Conservation (phyloP, 2,329 filamentous ascomycete genomes). For the Pestalotiopsis sp. region DNA sequence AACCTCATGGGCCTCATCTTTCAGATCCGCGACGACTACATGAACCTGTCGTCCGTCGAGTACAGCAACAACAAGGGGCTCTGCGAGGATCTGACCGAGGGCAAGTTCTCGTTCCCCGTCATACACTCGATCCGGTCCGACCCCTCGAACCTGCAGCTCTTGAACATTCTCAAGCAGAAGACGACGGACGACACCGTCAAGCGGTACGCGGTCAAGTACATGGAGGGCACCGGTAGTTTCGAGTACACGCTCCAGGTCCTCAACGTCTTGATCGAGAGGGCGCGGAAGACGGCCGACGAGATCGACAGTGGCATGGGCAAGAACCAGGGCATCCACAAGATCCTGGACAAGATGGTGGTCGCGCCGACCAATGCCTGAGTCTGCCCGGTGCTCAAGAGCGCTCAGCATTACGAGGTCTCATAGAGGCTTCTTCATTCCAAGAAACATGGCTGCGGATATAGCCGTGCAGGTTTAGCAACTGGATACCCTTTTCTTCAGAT, state of each 20-base stretch:
- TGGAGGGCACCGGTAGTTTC: conserved; percentile 89
- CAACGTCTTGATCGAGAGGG: conserved; percentile 63
- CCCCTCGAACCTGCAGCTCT: conserved; percentile 73
- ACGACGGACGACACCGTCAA: conserved; percentile 87
- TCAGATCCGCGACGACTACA: conserved; percentile 92
- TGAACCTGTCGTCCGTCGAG: conserved; percentile 75
- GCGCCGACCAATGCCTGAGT: neutral
- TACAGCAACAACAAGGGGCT: conserved; percentile 91
- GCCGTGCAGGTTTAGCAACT: conserved; percentile 10
- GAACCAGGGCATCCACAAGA: conserved; percentile 61
- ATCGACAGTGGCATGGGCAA: conserved; percentile 64
- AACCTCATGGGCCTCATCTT: conserved; percentile 85
- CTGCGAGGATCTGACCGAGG: conserved; percentile 94
- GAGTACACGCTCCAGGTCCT: conserved; percentile 77
- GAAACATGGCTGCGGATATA: neutral
- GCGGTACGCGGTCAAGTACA: conserved; percentile 85
- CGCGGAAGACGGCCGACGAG: conserved; percentile 63
- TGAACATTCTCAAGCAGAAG: conserved; percentile 92
- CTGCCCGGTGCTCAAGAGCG: neutral
- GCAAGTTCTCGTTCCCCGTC: conserved; percentile 95
- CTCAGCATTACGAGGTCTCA: neutral
- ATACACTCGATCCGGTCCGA: conserved; percentile 88
- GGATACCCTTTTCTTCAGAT: conserved; percentile 15
- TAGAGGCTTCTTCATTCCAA: neutral
- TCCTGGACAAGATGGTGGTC: conserved; percentile 67